Base-by-base conservation (phyloP, 164 flowering plant species). In the Nymphaea thermarum region DNA sequence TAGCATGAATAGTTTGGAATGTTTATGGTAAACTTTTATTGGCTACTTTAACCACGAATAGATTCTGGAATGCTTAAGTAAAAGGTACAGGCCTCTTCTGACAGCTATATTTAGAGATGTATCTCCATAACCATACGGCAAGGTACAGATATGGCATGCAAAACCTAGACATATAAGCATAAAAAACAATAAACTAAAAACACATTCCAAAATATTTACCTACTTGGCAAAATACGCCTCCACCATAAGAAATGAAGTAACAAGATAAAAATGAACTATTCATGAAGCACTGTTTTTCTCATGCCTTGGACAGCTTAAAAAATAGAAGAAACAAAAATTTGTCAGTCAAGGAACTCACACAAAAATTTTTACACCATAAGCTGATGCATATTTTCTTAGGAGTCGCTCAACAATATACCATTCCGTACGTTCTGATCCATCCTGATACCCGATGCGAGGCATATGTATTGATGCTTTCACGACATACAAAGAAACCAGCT, bases 371-470 rank as follows among this genome's bases (percentile, higher is more conserved):
- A 89, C 72, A 74, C 86, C 82, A 69, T 78, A 83, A 60, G 83
- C 53, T 59, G 97, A 83, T 63, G 96, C 84, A 80, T 93, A 89
- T 80, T 93, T 93, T 43, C 91, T 82, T 43, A 93, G 80, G 45
- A 91, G 84, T 45, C 97, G 97, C 71, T 93, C 98, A 60, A 88
- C 86, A 0, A 85, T 69, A 67, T 93, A 93, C 98, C 98, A 93
- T 44, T 85, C 87, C 42, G 97, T 85, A 44, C 89, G 93, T 63
- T 82, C 85, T 47, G 91, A 80, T 76, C 87, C 88, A 70, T 78
- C 85, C 77, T 84, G 90, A 72, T 87, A 91, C 17, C 96, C 94
- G 63, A 94, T 84, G n/a, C 96, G 87, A 41, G 98, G 97, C 97
- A 94, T 88, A 79, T 93, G 98, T 65, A 90, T 80, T 62, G 98